Evolutionary conservation across 352 stramenopile genomes (phyloP).

Genomic region (Pythium chondricola): DNA sequence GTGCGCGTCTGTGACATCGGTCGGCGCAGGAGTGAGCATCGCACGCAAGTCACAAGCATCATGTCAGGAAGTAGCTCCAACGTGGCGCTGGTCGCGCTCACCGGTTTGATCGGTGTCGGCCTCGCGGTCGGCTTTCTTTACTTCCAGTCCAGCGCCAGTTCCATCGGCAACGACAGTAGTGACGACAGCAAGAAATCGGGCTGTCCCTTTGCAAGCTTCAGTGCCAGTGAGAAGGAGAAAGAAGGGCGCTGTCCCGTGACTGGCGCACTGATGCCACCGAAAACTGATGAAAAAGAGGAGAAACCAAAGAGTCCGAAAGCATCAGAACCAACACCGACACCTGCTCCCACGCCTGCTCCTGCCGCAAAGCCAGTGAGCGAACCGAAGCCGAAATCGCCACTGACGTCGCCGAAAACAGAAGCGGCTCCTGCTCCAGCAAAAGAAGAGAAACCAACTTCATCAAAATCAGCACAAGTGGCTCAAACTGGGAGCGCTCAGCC

Average conservation of each 20-base stretch:
- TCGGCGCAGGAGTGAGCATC: too few species aligned
- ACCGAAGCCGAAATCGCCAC: slow-evolving; percentile 11
- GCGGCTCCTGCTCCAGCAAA: not conserved
- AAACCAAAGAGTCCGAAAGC: slow-evolving; percentile 3
- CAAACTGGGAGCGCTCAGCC: too few species aligned
- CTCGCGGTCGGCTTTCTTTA: slow-evolving; percentile 58
- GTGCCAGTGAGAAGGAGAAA: slow-evolving; percentile 27
- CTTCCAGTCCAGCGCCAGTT: slow-evolving; percentile 23
- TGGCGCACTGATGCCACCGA: slow-evolving; percentile 22
- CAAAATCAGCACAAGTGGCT: slow-evolving; percentile 13
- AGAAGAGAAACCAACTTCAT: not conserved
- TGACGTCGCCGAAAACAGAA: slow-evolving; percentile 3
- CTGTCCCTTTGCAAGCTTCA: slow-evolving; percentile 23
- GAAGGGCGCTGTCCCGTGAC: slow-evolving; percentile 37
- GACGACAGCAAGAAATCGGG: slow-evolving; percentile 12
- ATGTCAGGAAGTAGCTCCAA: slow-evolving; percentile 32
- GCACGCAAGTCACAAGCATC: slow-evolving; percentile 14
- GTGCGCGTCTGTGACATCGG: too few species aligned
- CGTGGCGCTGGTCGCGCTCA: slow-evolving; percentile 46
- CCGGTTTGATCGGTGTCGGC: slow-evolving; percentile 50
- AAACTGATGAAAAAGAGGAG: slow-evolving; percentile 5
- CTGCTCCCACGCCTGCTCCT: not conserved
- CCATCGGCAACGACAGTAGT: slow-evolving; percentile 15
- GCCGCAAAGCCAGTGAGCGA: not conserved
- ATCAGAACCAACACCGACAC: not conserved